Conservation (phyloP, 345 rosid genomes). For the Sonneratia alba region DNA sequence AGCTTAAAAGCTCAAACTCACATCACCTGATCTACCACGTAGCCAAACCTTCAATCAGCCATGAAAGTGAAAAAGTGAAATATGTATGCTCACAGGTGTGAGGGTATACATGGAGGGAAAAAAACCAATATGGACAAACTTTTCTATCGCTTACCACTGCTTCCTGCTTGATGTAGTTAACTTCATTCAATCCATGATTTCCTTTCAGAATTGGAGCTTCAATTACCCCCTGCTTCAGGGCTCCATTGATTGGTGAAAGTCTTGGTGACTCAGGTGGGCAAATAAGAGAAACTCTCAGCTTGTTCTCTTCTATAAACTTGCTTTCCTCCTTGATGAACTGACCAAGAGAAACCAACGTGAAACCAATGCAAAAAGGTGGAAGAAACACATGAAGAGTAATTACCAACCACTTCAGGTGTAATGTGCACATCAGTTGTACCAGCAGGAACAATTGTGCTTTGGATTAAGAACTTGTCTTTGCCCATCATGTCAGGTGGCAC, state of each 20-base stretch:
- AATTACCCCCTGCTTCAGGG: constrained; percentile 33
- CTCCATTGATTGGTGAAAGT: constrained; percentile 52
- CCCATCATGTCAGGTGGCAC: constrained; percentile 71
- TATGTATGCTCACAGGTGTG: background rate
- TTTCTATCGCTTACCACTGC: constrained; percentile 33
- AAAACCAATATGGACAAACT: constrained; percentile 3
- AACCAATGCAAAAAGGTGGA: constrained; percentile 12
- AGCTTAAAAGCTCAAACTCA: background rate
- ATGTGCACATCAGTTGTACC: constrained; percentile 69
- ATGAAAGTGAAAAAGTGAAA: background rate
- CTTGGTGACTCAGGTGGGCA: constrained; percentile 61
- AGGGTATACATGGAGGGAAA: background rate
- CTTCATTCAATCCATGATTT: constrained; percentile 28
- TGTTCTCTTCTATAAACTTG: constrained; percentile 67
- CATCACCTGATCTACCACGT: background rate
- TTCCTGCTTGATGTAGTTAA: constrained; percentile 33
- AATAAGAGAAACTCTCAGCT: constrained; percentile 64
- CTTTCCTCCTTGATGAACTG: constrained; percentile 68
- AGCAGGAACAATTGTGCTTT: constrained; percentile 59
- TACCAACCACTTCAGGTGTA: constrained; percentile 48
- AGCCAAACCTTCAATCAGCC: background rate
- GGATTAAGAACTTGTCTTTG: constrained; percentile 96
- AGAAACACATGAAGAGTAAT: constrained; percentile 5
- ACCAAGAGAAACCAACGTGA: constrained; percentile 13
- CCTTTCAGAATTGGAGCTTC: constrained; percentile 40